Conservation (phyloP, 768 basidiomycete species). For the Amanita inopinata region DNA sequence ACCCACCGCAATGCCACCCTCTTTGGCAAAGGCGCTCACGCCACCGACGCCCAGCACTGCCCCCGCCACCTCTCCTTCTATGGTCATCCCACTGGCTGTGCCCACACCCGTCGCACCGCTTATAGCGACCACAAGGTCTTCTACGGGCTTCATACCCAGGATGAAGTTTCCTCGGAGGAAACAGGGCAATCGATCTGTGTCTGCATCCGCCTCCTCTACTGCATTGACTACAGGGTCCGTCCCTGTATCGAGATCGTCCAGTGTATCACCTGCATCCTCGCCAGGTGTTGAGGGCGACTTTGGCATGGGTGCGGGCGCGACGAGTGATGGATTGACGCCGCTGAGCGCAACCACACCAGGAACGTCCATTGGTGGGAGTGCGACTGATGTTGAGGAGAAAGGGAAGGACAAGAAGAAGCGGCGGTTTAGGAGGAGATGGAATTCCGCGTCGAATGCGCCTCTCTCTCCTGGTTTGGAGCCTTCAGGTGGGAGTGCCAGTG, state of each 20-base stretch:
- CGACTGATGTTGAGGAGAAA: slow-evolving; percentile 6
- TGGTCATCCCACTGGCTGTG: neutral
- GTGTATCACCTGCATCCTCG: slow-evolving; percentile 8
- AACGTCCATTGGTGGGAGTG: neutral
- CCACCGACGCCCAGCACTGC: neutral
- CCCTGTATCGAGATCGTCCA: neutral
- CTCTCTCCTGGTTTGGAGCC: no score
- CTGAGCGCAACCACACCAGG: no score
- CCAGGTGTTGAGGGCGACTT: neutral
- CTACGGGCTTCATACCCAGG: slow-evolving; percentile 13
- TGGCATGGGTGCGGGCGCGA: neutral
- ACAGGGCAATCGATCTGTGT: slow-evolving; percentile 2
- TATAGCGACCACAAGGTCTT: neutral
- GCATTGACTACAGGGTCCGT: slow-evolving; percentile 3
- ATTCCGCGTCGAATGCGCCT: no score
- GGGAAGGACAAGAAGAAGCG: slow-evolving; percentile 5
- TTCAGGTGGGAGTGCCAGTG: neutral
- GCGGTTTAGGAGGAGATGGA: slow-evolving; percentile 5
- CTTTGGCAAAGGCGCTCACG: neutral
- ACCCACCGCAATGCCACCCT: slow-evolving; percentile 1
- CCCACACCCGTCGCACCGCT: neutral
- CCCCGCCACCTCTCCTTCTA: neutral
- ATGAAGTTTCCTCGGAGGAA: slow-evolving; percentile 16
- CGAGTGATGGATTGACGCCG: no score
- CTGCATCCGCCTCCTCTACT: slow-evolving; percentile 8